These are phyloP conservation scores for Jamesozyma rosinii DNA, from an alignment of 805 yeast species.

Conservation along the genomic window DNA sequence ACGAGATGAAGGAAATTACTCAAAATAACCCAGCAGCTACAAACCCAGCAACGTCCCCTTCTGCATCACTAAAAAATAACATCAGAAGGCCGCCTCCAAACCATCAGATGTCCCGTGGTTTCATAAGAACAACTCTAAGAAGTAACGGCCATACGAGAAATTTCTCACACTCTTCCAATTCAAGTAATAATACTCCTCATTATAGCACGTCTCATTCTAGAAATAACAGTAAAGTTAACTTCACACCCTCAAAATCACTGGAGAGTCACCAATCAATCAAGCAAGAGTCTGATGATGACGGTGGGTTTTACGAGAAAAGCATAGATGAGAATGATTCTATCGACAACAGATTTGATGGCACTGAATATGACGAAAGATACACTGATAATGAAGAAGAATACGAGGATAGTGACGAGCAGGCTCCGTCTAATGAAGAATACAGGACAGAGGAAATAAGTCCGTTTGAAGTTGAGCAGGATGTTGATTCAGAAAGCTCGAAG, in stretches of 20 bases:
- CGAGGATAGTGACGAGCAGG: background rate
- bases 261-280: background rate
- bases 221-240: constrained; percentile 12
- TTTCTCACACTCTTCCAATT: background rate
- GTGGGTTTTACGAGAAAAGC: no score
- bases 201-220: background rate
- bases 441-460: background rate
- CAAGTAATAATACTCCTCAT: background rate
- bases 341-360: no score
- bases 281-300: background rate
- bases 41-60: background rate
- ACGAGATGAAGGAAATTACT: constrained; percentile 24
- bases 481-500: background rate
- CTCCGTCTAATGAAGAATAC: no score
- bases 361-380: constrained; percentile 3
- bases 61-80: constrained; percentile 1
- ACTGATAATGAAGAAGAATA: constrained; percentile 6
- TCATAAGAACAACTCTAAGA: constrained; percentile 26
- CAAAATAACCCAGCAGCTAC: constrained; percentile 2
- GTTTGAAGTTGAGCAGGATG: background rate
- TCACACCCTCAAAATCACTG: constrained; percentile 24
- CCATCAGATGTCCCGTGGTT: constrained; percentile 10
- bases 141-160: constrained; percentile 3
- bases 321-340: no score
- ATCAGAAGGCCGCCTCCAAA: constrained; percentile 14